A percentile compares a stretch with the other conserved stretches of the same genome.
These are phyloP conservation scores for Emergomyces pasteurianus DNA, from an alignment of 2,329 filamentous ascomycete species.

Conservation along the genomic window DNA sequence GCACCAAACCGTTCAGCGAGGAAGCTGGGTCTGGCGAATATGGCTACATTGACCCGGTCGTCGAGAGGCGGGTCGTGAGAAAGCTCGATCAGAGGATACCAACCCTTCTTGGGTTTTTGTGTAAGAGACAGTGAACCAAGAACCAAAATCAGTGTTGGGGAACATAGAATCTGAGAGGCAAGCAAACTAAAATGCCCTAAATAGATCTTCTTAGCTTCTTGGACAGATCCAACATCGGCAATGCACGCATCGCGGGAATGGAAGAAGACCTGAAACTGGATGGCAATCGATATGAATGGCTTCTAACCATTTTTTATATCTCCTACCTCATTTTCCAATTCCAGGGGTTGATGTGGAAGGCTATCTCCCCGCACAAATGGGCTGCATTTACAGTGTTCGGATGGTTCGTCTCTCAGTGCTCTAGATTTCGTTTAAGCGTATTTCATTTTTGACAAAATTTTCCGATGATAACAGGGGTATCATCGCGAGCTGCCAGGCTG, in stretches of 20 bases:
- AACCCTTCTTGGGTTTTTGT: conserved; percentile 27
- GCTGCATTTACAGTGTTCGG: conserved; percentile 31
- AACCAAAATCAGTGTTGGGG: too few species aligned
- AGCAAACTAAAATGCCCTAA: neutral
- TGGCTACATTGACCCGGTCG: conserved; percentile 20
- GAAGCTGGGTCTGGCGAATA: neutral
- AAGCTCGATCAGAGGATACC: conserved; percentile 28
- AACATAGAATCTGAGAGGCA: neutral
- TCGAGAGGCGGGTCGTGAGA: conserved; percentile 25
- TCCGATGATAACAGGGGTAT: conserved; percentile 29
- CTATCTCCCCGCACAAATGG: conserved; percentile 32
- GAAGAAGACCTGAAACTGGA: conserved; percentile 36
- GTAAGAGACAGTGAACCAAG: too few species aligned
- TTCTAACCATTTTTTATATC: conserved; percentile 44
- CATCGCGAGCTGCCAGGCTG: conserved; percentile 36
- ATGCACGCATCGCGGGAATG: conserved; percentile 45
- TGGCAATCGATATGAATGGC: conserved; percentile 38
- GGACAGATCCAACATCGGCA: conserved; percentile 40
- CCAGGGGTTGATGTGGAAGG: conserved; percentile 35
- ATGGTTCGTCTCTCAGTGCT: conserved; percentile 20
- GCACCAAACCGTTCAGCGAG: neutral
- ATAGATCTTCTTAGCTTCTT: conserved; percentile 37
- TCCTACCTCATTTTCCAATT: conserved; percentile 35
- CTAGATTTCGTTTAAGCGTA: neutral
- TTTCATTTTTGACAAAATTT: neutral